Percentiles rank a stretch among this genome's conserved stretches.
Conservation (phyloP, 164 flowering plant species). For the Nelumbo lutea region DNA sequence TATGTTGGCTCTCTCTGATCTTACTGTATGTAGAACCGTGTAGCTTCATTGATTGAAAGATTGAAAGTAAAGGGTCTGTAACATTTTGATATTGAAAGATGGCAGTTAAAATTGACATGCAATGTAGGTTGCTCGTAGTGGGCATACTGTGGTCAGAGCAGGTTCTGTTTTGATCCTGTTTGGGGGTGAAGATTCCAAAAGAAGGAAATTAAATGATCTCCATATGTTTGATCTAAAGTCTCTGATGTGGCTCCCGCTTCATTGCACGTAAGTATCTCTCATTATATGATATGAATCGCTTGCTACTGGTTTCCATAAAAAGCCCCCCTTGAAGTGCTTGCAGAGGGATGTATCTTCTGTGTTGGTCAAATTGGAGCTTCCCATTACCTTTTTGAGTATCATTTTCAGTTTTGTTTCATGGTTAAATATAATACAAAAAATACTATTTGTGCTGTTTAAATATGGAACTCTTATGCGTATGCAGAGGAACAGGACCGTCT, state of each 20-base stretch:
- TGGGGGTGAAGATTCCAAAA: conserved; percentile 91
- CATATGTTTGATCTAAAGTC: conserved; percentile 98
- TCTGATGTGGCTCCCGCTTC: conserved; percentile 91
- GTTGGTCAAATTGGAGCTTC: too few relatives aligned
- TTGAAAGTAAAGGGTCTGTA: neutral
- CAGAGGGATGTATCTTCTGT: neutral
- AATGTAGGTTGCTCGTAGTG: conserved; percentile 80
- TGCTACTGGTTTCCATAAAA: neutral
- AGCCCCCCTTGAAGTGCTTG: neutral
- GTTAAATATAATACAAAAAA: neutral
- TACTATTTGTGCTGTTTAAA: neutral
- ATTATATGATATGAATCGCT: neutral
- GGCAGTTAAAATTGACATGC: neutral
- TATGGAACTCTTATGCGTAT: conserved; percentile 3
- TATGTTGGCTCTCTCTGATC: neutral
- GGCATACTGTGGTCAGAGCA: conserved; percentile 83
- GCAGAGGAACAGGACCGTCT: conserved; percentile 91
- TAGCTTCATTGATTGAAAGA: neutral
- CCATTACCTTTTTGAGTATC: too few relatives aligned
- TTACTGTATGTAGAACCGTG: neutral
- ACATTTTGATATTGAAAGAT: neutral
- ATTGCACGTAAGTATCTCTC: conserved; percentile 75
- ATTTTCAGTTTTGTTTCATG: neutral
- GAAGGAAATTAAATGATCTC: conserved; percentile 86
- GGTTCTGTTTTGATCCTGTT: conserved; percentile 77